Conservation (phyloP, 2,329 filamentous ascomycete genomes). For the Pseudodiploospora longispora region DNA sequence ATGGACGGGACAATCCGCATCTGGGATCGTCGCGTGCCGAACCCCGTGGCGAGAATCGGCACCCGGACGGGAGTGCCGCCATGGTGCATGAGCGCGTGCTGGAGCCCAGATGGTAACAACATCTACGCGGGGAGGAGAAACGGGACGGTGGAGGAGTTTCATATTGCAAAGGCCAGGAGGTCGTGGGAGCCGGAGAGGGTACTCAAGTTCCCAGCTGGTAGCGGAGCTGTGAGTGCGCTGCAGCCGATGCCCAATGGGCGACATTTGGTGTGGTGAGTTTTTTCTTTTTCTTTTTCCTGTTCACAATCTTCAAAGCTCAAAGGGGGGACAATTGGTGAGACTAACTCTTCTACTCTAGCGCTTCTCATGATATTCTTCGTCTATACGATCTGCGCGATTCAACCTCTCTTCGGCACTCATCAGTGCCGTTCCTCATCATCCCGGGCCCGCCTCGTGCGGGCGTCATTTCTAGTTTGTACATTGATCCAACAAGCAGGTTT, state of each 20-base stretch:
- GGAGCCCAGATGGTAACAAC: slow-evolving; percentile 90
- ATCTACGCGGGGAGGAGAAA: slow-evolving; percentile 91
- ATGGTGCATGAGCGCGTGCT: slow-evolving; percentile 97
- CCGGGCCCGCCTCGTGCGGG: slow-evolving; percentile 78
- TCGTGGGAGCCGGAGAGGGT: slow-evolving; percentile 67
- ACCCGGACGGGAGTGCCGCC: slow-evolving; percentile 72
- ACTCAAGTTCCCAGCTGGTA: slow-evolving; percentile 83
- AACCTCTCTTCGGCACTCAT: slow-evolving; percentile 59
- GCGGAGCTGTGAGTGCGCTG: slow-evolving; percentile 81
- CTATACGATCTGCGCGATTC: slow-evolving; percentile 78
- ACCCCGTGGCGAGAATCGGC: slow-evolving; percentile 71
- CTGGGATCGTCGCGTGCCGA: slow-evolving; percentile 76
- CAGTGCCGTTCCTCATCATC: slow-evolving; percentile 91
- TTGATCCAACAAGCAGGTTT: slow-evolving; percentile 81
- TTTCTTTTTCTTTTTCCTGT: neutral
- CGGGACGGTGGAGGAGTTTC: slow-evolving; percentile 89
- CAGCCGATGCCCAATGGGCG: slow-evolving; percentile 86
- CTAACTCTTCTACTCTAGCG: slow-evolving; percentile 39
- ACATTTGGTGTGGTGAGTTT: slow-evolving; percentile 67
- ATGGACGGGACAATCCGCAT: slow-evolving; percentile 85
- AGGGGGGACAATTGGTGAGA: neutral
- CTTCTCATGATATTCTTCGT: slow-evolving; percentile 85
- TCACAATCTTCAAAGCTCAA: neutral
- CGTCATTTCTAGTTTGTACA: slow-evolving; percentile 76
- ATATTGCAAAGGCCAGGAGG: slow-evolving; percentile 62